Percentiles rank a stretch among this genome's conserved stretches.
Evolutionary conservation across 1,284 basidiomycete species (phyloP).

Genomic region (Coniophora puteana): DNA sequence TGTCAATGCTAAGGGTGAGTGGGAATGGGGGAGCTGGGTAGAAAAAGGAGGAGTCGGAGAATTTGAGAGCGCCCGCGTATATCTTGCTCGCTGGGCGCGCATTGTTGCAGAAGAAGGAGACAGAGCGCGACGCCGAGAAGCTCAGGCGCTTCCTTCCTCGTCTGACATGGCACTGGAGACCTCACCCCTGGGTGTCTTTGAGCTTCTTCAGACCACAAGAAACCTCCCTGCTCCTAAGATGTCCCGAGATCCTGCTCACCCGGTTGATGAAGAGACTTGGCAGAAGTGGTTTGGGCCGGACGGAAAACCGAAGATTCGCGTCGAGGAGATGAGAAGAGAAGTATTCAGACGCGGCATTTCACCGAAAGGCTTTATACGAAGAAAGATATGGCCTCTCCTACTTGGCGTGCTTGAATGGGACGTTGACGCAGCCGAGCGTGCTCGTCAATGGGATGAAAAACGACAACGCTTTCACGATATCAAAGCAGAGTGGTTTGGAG

Average conservation of each 20-base stretch:
- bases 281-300: constrained; percentile 68
- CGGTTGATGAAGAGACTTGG: constrained; percentile 71
- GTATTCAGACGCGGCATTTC: constrained; percentile 74
- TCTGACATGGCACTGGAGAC: constrained; percentile 57
- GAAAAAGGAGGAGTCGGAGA: constrained; percentile 86
- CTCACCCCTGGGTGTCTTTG: constrained; percentile 83
- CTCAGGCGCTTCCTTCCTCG: constrained; percentile 54
- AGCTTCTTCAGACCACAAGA: constrained; percentile 74
- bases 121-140: constrained; percentile 74
- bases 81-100: constrained; percentile 95
- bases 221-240: constrained; percentile 76
- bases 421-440: constrained; percentile 50
- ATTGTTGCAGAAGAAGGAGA: constrained; percentile 97
- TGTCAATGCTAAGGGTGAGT: constrained; percentile 80
- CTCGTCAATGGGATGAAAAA: constrained; percentile 58
- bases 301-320: constrained; percentile 61
- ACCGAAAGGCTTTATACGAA: constrained; percentile 50
- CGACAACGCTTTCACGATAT: constrained; percentile 65
- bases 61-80: constrained; percentile 94
- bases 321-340: constrained; percentile 69
- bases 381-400: constrained; percentile 87
- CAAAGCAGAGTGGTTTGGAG: constrained; percentile 79
- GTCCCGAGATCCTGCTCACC: constrained; percentile 67
- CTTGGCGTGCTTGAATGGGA: constrained; percentile 85
- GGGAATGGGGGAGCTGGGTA: constrained; percentile 84